Evolutionary conservation across 441 rosid species (phyloP).

Genomic region (Populus hybrid): DNA sequence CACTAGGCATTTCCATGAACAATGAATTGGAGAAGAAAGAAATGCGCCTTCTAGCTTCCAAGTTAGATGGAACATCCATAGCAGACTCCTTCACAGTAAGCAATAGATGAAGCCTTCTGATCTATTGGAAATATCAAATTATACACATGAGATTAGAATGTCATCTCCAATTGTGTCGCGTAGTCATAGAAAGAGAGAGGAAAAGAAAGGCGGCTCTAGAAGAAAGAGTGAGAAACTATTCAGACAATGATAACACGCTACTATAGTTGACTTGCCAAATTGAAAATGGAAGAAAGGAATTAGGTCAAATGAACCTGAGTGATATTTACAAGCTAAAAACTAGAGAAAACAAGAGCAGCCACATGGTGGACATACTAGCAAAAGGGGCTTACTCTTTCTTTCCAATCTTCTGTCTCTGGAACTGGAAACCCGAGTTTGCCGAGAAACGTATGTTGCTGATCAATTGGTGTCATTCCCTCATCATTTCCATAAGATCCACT

Average conservation of each 20-base stretch:
- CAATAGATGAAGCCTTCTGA: constrained; percentile 78
- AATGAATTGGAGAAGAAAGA: constrained; percentile 43
- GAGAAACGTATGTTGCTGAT: constrained; percentile 67
- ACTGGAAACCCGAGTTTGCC: constrained; percentile 93
- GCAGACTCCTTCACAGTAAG: constrained; percentile 98
- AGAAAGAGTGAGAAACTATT: neutral
- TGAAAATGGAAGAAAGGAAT: neutral
- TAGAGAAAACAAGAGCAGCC: neutral
- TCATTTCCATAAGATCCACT: constrained; percentile 56
- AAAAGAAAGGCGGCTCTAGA: neutral
- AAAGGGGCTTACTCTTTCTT: constrained; percentile 66
- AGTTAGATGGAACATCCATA: constrained; percentile 99
- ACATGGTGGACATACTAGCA: neutral
- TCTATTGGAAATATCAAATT: constrained; percentile 36
- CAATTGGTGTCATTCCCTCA: constrained; percentile 65
- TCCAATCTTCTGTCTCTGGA: constrained; percentile 90
- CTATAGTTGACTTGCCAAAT: neutral
- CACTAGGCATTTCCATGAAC: constrained; percentile 95
- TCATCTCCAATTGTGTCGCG: neutral
- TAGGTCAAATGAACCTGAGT: neutral
- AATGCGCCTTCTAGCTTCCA: constrained; percentile 91
- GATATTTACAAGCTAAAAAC: neutral
- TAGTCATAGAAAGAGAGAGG: neutral
- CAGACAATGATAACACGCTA: neutral
- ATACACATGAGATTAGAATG: neutral